Base-by-base conservation (phyloP, 2,329 filamentous ascomycete genomes). In the Arthrobotrys megalospora region DNA sequence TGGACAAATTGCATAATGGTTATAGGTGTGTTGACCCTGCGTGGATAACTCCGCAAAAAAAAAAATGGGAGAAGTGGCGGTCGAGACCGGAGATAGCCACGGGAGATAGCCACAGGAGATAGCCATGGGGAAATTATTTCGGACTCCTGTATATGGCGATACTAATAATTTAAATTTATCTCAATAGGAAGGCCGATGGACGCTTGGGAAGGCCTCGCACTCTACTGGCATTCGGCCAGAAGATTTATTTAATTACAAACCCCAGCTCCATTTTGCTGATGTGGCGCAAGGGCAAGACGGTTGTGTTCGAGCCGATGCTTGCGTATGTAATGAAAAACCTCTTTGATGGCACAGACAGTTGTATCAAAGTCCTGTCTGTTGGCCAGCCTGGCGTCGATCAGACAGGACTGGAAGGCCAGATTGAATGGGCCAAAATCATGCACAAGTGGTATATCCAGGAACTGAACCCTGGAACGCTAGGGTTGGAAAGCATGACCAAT, bases 261-360 rank as follows among this genome's bases (percentile, higher is more conserved):
- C 73, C 73, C 3, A 32, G 6, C 1, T 65, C 66, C 12, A 66
- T 77, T 14, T 60, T 55, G 5, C 14, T 63, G 21, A 67, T 77
- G 73, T 77, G 66, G 65, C 73, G 73, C 6, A 77, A 77, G 19
- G 69, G 66, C 12, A 77, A 67, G 21, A 71, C 73, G 3, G 19
- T 77, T 10, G 43, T 55, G 10, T 77, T 77, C 50, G 73, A 70
- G 6, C 73, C 73, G 6, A 19, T 77, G 58, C 1, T 67, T 3
- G 43, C 32, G 21, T 67, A 53, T 12, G 43, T 53, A 7, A 16
- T 71, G 41, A 47, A 1, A 6, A 48, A 70, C 16, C 5, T 77
- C 5, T 77, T 77, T 34, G 66, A 21, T 21, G 50, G 60, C 2
- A 32, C 16, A 1, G 28, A 48, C 1, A 53, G 14, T 10, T 68